Evolutionary conservation across 1,284 basidiomycete genomes (phyloP), one percentile per base, ranked within the genome.

Genomic region (Apiotrichum brassicae): DNA sequence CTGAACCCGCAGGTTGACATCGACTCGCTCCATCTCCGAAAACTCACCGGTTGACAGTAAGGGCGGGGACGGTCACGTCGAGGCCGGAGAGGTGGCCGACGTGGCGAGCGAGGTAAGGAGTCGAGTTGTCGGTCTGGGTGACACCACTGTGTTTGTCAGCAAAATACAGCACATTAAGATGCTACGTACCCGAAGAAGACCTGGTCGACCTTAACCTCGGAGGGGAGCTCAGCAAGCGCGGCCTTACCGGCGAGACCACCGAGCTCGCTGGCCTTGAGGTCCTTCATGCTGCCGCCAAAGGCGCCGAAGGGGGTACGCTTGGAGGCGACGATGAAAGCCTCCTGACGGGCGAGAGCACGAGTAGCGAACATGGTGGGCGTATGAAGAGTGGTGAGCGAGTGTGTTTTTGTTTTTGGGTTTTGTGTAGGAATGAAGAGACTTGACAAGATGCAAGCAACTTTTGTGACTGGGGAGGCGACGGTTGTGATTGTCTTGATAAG

Each of bases 221-320:
- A 48, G 0, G 77, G 76, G 14, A 79, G 65, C 48, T 76, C 71
- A 5, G 73, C 72, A 3, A 79, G 63, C n/a, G 78, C 78, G 8
- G 77, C 78, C 61, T 75, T 76, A 43, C 74, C 70, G 3, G 77
- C 78, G 42, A 73, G 59, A 7, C 77, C 78, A 23, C 78, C 78
- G 28, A 79, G 72, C 60, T 78, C 66, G 3, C 72, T 65, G 0
- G 75, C 74, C 45, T 74, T 76, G 58, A 70, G 60, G 51, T 69
- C 66, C 57, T 72, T 74, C 52, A 76, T 63, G 39, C 75, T 75
- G 49, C 78, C 78, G 22, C 78, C 78, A 53, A 77, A 79, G 1
- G 77, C 74, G 22, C 78, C 78, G 53, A 79, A 79, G 6, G 78
- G 75, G 0, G 77, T 79, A n/a, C 78, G 70, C 52, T 73, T 70